These are phyloP conservation scores for Pseudogymnoascus sp. DNA, from an alignment of 2,329 filamentous ascomycete species.

Conservation along the genomic window DNA sequence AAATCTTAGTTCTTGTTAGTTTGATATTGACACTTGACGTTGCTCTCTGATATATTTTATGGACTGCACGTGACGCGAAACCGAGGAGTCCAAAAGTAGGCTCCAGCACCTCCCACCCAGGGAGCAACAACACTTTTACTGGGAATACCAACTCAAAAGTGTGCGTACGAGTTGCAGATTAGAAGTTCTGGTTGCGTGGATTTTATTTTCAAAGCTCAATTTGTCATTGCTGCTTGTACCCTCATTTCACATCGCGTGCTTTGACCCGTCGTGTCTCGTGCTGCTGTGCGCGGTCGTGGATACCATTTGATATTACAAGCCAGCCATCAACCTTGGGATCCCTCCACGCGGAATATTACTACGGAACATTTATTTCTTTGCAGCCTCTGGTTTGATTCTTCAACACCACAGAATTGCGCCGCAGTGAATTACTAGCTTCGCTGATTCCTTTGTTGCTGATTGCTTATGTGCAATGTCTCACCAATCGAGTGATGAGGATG, in stretches of 20 bases:
- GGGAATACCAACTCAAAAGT: not conserved
- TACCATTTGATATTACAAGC: not conserved
- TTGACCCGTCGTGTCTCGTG: too few species aligned
- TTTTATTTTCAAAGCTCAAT: not conserved
- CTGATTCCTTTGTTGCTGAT: not conserved
- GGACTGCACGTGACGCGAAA: not conserved
- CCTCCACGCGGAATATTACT: not conserved
- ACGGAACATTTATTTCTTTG: not conserved
- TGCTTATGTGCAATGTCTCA: conserved; percentile 23
- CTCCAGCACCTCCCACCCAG: not conserved
- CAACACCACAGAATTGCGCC: not conserved
- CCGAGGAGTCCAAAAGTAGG: not conserved
- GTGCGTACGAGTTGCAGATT: not conserved
- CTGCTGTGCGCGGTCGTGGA: not conserved
- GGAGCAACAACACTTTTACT: not conserved
- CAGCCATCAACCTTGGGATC: not conserved
- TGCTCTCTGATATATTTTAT: too few species aligned
- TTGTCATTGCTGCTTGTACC: not conserved
- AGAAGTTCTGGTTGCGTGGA: not conserved
- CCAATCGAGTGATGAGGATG: conserved; percentile 39
- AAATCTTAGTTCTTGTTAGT: too few species aligned
- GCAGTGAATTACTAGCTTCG: not conserved
- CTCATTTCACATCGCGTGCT: not conserved
- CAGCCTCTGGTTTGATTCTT: not conserved
- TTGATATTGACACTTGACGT: too few species aligned